Conservation (phyloP, 164 flowering plant genomes). For the Protea cynaroides region DNA sequence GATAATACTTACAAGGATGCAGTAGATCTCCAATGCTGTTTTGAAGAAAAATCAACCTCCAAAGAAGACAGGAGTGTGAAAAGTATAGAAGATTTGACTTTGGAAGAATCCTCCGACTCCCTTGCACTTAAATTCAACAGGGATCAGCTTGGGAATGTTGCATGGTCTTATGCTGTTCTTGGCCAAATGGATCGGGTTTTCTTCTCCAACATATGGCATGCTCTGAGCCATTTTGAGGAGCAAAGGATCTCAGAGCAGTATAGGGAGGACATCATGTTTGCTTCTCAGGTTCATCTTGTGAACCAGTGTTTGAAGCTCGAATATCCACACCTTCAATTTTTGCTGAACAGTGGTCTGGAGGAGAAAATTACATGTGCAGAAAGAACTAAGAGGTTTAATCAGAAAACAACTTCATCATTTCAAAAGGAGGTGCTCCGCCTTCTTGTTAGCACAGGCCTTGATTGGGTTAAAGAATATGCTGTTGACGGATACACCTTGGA, state of each 20-base stretch:
- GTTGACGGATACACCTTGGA: slow-evolving; percentile 83
- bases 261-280: slow-evolving; percentile 87
- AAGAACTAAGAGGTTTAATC: slow-evolving; percentile 79
- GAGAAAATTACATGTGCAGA: slow-evolving; percentile 61
- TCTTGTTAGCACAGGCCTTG: slow-evolving; percentile 81
- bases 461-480: slow-evolving; percentile 78
- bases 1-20: slow-evolving; percentile 46
- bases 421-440: slow-evolving; percentile 91
- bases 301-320: slow-evolving; percentile 86
- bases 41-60: slow-evolving; percentile 10
- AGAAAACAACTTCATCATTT: slow-evolving; percentile 82
- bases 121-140: slow-evolving; percentile 50
- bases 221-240: slow-evolving; percentile 58
- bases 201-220: slow-evolving; percentile 70
- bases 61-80: slow-evolving; percentile 12
- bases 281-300: slow-evolving; percentile 75
- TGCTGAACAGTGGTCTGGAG: slow-evolving; percentile 50
- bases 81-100: slow-evolving; percentile 14
- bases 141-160: slow-evolving; percentile 84
- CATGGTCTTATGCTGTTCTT: slow-evolving; percentile 97
- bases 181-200: slow-evolving; percentile 65
- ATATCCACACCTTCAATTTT: slow-evolving; percentile 57
- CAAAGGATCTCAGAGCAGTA: slow-evolving; percentile 71
- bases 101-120: slow-evolving; percentile 17
- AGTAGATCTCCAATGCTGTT: slow-evolving; percentile 33